These are phyloP conservation scores for Phylloporus sp. DNA, from an alignment of 768 basidiomycete species.

Conservation along the genomic window DNA sequence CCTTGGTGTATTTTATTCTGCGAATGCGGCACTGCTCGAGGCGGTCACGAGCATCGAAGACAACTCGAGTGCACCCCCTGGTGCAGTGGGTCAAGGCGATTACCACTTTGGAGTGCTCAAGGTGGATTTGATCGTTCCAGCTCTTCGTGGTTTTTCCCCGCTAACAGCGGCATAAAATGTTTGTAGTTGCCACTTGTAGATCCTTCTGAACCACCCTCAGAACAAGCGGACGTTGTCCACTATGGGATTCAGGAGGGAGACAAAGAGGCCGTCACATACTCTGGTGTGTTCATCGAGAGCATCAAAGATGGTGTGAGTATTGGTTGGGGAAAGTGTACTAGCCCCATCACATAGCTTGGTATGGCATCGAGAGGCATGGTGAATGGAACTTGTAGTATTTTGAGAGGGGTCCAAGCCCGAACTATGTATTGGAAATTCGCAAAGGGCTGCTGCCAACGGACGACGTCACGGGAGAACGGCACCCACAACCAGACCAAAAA, in stretches of 20 bases:
- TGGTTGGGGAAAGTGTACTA: slow-evolving; percentile 23
- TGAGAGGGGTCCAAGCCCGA: background rate
- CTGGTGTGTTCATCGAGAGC: slow-evolving; percentile 54
- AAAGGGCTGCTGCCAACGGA: no score
- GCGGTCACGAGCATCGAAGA: slow-evolving; percentile 40
- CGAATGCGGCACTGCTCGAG: slow-evolving; percentile 34
- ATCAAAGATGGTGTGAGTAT: slow-evolving; percentile 36
- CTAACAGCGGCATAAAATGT: background rate
- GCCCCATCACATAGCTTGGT: slow-evolving; percentile 2
- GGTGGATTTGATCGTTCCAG: slow-evolving; percentile 29
- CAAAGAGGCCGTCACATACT: slow-evolving; percentile 52
- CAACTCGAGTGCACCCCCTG: slow-evolving; percentile 39
- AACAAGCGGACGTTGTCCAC: slow-evolving; percentile 56
- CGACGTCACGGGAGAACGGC: no score
- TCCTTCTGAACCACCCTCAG: slow-evolving; percentile 38
- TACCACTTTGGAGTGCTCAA: slow-evolving; percentile 62
- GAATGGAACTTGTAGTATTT: no score
- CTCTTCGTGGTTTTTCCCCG: background rate
- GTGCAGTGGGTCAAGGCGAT: slow-evolving; percentile 50
- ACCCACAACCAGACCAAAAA: no score
- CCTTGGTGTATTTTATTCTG: slow-evolving; percentile 50
- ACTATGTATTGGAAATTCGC: no score
- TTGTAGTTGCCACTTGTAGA: slow-evolving; percentile 52
- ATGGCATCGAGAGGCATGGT: background rate
- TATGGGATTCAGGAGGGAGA: slow-evolving; percentile 55